These are phyloP conservation scores for Pisolithus albus DNA, from an alignment of 768 basidiomycete species.

Conservation along the genomic window DNA sequence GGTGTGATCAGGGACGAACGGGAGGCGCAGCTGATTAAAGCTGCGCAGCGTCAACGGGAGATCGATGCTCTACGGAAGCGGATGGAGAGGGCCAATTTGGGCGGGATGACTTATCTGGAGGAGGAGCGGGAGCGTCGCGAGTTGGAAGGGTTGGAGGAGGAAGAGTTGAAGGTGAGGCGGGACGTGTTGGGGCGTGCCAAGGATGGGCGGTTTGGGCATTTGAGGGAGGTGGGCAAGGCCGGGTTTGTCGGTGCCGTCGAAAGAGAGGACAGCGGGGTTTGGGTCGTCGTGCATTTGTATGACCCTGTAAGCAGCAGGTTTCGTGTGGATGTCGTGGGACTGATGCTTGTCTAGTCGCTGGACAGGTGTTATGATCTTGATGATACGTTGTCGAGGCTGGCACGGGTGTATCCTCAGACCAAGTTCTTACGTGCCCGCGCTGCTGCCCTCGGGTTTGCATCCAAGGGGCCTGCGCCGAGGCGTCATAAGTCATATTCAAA, in stretches of 20 bases:
- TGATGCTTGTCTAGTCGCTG: slow-evolving; percentile 45
- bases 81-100: slow-evolving; percentile 61
- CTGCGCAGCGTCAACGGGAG: slow-evolving; percentile 47
- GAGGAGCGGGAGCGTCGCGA: slow-evolving; percentile 56
- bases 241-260: slow-evolving; percentile 75
- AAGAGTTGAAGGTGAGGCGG: no score
- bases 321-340: background rate
- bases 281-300: slow-evolving; percentile 85
- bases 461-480: slow-evolving; percentile 21
- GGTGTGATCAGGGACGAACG: slow-evolving; percentile 79
- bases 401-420: slow-evolving; percentile 59
- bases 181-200: no score
- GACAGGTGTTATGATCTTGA: slow-evolving; percentile 71
- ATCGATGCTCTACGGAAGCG: slow-evolving; percentile 43
- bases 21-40: slow-evolving; percentile 54
- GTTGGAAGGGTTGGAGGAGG: slow-evolving; percentile 36
- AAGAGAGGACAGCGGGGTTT: slow-evolving; percentile 56
- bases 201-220: no score
- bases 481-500: slow-evolving; percentile 1
- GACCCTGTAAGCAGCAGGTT: slow-evolving; percentile 51
- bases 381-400: slow-evolving; percentile 58
- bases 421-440: slow-evolving; percentile 85
- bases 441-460: slow-evolving; percentile 65
- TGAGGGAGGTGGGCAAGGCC: slow-evolving; percentile 18
- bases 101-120: slow-evolving; percentile 69